Conservation (phyloP, 306 rosid species). For the Malus asiatica region DNA sequence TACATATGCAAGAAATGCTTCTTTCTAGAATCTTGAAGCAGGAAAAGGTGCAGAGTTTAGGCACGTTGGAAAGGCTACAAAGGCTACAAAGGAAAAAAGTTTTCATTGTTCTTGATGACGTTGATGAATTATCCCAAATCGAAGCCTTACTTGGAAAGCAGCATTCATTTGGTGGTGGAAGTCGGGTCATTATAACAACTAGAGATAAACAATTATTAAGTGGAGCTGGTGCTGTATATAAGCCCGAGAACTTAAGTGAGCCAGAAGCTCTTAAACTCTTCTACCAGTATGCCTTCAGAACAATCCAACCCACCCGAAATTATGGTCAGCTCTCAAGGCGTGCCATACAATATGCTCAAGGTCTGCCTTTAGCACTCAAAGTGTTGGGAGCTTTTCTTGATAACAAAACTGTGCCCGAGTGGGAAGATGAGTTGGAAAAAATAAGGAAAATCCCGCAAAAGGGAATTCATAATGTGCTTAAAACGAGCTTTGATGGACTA, state of each 20-base stretch:
- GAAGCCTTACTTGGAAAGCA: neutral
- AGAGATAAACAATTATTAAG: neutral
- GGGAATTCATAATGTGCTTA: too few species aligned
- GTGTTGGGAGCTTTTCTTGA: too few species aligned
- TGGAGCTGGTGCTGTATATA: neutral
- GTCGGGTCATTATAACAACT: slow-evolving; percentile 1
- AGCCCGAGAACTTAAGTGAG: neutral
- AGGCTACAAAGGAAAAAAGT: slow-evolving; percentile 1
- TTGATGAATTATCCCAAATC: slow-evolving; percentile 1
- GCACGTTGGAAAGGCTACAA: neutral
- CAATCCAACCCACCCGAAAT: neutral
- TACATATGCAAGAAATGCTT: neutral
- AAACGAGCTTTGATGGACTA: neutral
- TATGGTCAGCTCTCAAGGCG: neutral
- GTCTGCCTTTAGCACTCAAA: too few species aligned
- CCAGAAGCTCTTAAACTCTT: slow-evolving; percentile 10
- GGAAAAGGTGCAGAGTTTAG: too few species aligned
- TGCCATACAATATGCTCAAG: too few species aligned
- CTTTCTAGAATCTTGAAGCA: too few species aligned
- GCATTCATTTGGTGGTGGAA: too few species aligned
- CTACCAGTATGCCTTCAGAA: slow-evolving; percentile 4
- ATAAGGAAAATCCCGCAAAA: too few species aligned
- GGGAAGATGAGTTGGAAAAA: too few species aligned
- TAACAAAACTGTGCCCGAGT: too few species aligned
- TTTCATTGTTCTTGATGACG: slow-evolving; percentile 4